These are phyloP conservation scores for Saccharum hybrid DNA, from an alignment of 202 grass and related monocot species.

Conservation along the genomic window DNA sequence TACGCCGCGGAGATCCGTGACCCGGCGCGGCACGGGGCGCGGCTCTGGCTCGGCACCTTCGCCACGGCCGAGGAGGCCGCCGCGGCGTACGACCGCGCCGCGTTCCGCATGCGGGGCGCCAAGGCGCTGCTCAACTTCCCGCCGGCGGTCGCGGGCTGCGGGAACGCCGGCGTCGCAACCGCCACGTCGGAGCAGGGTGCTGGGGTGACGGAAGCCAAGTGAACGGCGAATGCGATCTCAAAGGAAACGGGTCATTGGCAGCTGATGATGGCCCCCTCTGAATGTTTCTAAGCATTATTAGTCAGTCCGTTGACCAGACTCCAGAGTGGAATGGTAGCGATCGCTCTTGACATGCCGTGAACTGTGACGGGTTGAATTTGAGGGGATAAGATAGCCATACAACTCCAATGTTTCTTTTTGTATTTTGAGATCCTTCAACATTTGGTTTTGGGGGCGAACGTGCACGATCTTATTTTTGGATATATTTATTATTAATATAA, in stretches of 20 bases:
- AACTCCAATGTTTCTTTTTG: not conserved
- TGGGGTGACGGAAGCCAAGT: not conserved
- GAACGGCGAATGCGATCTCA: not conserved
- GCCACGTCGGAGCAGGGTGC: conserved; percentile 12
- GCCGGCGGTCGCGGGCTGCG: conserved; percentile 4
- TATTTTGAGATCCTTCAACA: not conserved
- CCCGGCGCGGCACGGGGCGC: conserved; percentile 64
- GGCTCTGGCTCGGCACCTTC: conserved; percentile 96
- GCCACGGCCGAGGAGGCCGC: conserved; percentile 83
- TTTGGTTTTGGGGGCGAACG: not conserved
- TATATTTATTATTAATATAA: not conserved
- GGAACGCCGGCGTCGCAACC: not conserved
- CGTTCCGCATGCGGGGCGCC: conserved; percentile 79
- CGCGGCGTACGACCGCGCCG: conserved; percentile 75
- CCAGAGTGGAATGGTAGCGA: not conserved
- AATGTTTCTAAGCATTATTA: not conserved
- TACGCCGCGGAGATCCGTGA: conserved; percentile 97
- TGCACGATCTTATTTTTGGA: not conserved
- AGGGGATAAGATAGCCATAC: too few relatives aligned
- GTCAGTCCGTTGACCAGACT: not conserved
- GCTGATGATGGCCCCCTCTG: too few relatives aligned
- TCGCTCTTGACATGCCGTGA: not conserved
- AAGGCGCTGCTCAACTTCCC: conserved; percentile 94
- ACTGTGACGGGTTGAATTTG: not conserved
- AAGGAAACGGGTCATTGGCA: not conserved